phyloP scores from a whole-genome alignment of 2,329 filamentous ascomycete species.

The Aspergillus hortae region DNA sequence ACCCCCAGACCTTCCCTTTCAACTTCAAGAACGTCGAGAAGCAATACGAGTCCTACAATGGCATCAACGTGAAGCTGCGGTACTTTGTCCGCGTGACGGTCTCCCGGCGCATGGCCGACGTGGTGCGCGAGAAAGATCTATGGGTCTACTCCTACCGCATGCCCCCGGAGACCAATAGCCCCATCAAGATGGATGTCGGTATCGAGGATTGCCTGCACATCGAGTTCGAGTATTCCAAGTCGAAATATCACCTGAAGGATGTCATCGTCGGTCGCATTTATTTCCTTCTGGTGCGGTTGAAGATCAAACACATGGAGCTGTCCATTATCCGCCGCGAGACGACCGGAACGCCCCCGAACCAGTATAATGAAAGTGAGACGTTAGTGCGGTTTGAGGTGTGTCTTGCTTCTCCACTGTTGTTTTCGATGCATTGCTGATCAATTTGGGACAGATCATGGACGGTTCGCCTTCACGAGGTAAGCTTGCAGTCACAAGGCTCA shows the following conservation, averaged over 20 bases:
- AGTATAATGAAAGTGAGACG: slow-evolving; percentile 99
- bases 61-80: slow-evolving; percentile 98
- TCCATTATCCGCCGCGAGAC: slow-evolving; percentile 97
- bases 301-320: slow-evolving; percentile 99
- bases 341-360: slow-evolving; percentile 92
- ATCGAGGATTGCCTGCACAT: slow-evolving; percentile 99
- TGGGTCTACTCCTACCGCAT: slow-evolving; percentile 99
- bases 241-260: slow-evolving; percentile 98
- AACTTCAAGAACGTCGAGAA: slow-evolving; percentile 99
- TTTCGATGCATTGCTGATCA: slow-evolving; percentile 6
- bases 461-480: slow-evolving; percentile 92
- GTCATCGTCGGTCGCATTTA: slow-evolving; percentile 99
- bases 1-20: slow-evolving; percentile 98
- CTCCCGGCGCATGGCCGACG: slow-evolving; percentile 93
- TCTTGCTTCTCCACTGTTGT: slow-evolving; percentile 2
- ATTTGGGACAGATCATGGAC: slow-evolving; percentile 79
- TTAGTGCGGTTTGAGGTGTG: slow-evolving; percentile 88
- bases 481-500: slow-evolving; percentile 16
- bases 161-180: slow-evolving; percentile 95
- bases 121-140: slow-evolving; percentile 97
- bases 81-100: slow-evolving; percentile 98
- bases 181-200: slow-evolving; percentile 99
- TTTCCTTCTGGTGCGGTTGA: slow-evolving; percentile 91
- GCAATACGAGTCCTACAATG: slow-evolving; percentile 99
- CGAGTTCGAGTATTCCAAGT: slow-evolving; percentile 99